Evolutionary conservation across 441 rosid genomes (phyloP).

Genomic region (Eruca vesicaria): DNA sequence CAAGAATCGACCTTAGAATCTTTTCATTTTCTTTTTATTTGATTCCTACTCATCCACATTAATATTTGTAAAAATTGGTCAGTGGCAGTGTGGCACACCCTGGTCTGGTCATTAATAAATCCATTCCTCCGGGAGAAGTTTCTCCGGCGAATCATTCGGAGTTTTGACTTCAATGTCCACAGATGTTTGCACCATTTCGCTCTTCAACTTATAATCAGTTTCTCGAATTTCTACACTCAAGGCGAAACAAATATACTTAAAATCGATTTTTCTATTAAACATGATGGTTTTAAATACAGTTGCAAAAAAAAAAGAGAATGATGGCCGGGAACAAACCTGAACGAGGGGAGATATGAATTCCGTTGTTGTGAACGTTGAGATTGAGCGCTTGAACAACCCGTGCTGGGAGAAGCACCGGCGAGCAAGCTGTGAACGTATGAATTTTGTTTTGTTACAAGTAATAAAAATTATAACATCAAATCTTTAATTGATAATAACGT

Average conservation of each 20-base stretch:
- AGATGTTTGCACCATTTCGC: conserved; percentile 36
- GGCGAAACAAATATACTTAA: background rate
- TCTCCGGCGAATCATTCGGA: conserved; percentile 50
- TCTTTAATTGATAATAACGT: background rate
- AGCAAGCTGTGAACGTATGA: conserved; percentile 54
- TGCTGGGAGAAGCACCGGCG: conserved; percentile 84
- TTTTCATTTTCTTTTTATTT: conserved; percentile 10
- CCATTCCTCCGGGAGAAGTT: conserved; percentile 92
- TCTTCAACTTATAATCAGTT: conserved; percentile 29
- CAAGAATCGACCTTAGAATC: background rate
- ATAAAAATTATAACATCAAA: background rate
- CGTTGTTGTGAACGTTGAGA: conserved; percentile 66
- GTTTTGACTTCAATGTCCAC: background rate
- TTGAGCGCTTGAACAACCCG: conserved; percentile 88
- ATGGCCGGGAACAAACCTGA: conserved; percentile 39
- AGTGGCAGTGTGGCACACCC: conserved; percentile 1
- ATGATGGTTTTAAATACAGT: background rate
- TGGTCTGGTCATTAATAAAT: conserved; percentile 47
- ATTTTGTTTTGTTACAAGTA: background rate
- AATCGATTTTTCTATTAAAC: conserved; percentile 22
- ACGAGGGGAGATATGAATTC: conserved; percentile 59
- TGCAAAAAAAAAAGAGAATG: background rate
- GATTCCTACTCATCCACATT: conserved; percentile 19
- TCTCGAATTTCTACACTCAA: conserved; percentile 35
- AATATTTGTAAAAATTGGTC: background rate